Evolutionary conservation across 345 rosid genomes (phyloP).

Genomic region (Populus alba): DNA sequence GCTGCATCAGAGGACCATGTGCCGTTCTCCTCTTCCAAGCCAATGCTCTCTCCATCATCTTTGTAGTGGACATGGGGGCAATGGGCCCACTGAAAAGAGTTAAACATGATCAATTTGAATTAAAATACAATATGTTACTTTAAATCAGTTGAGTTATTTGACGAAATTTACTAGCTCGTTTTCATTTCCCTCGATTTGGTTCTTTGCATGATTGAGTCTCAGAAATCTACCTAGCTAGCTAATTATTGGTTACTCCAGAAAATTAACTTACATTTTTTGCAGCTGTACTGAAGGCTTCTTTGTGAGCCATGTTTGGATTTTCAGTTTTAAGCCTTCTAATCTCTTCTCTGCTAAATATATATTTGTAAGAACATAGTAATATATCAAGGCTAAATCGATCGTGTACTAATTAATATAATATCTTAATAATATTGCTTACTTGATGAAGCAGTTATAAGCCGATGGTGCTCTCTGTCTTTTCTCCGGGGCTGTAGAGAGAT

Average conservation of each 20-base stretch:
- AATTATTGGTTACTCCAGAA: not conserved
- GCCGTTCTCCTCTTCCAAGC: conserved; percentile 31
- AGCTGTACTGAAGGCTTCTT: conserved; percentile 96
- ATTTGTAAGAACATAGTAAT: not conserved
- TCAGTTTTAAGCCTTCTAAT: conserved; percentile 88
- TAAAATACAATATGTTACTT: not conserved
- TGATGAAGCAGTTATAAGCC: conserved; percentile 92
- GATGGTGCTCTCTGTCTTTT: conserved; percentile 97
- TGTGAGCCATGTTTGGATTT: conserved; percentile 91
- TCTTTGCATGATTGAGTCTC: not conserved
- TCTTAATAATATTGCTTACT: conserved; percentile 38
- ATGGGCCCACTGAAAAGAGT: conserved; percentile 78
- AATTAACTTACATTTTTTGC: conserved; percentile 70
- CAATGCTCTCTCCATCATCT: conserved; percentile 43
- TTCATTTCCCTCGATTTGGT: not conserved
- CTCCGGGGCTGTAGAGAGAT: conserved; percentile 67
- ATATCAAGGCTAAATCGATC: not conserved
- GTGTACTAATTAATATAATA: not conserved
- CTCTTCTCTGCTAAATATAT: conserved; percentile 69
- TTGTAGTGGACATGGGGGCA: conserved; percentile 62
- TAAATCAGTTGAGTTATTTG: not conserved
- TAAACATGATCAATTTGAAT: conserved; percentile 3
- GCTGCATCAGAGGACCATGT: conserved; percentile 10
- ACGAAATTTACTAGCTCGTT: not conserved
- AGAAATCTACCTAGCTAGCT: not conserved